Evolutionary conservation across 345 rosid species (phyloP), one percentile per base, ranked within the genome.

Genomic region (Excoecaria agallocha): DNA sequence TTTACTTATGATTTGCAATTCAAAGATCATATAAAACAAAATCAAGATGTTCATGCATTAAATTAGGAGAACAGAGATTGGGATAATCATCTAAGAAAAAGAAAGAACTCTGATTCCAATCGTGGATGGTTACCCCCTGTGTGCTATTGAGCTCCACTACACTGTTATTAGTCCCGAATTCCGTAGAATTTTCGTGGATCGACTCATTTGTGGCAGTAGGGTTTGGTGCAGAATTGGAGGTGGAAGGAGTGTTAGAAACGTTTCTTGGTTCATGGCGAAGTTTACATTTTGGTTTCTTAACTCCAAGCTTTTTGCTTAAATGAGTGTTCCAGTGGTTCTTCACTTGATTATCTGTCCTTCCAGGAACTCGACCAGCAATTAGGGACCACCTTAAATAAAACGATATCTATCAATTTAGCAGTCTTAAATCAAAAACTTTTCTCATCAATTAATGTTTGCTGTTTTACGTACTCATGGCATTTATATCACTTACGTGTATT

Each of bases 311-410:
- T 74, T 77, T 85, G 78, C 83, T 81, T 75, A 85, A 81, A 67
- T 71, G 80, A 71, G 83, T 67, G 81, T 85, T 82, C 88, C 88
- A 84, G 25, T 84, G 78, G 57, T 84, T 85, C 75, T 85, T 85
- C 78, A 82, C 87, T 74, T 82, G 84, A 74, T 83, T 85, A 67
- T 85, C 88, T 6, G 85, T 85, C 17, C 88, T 83, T 38, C 88
- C 86, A 0, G 86, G 86, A 65, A 85, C 77, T 22, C 86, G 80
- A 25, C 88, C 86, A 9, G 86, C 86, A 39, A 83, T 83, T 12
- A 85, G 61, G 17, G 88, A 83, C 88, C 82, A 83, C 83, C 84
- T 85, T 15, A 51, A 51, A 6, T 12, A 43, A 68, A 67, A 5
- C 54, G 20, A 52, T 5, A 43, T 3, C 12, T 22, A 24, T 19